Percentiles rank a stretch among this genome's conserved stretches.
These are phyloP conservation scores for Cetraspora pellucida DNA, from an alignment of 192 early-diverging fungal genomes.

Conservation along the genomic window DNA sequence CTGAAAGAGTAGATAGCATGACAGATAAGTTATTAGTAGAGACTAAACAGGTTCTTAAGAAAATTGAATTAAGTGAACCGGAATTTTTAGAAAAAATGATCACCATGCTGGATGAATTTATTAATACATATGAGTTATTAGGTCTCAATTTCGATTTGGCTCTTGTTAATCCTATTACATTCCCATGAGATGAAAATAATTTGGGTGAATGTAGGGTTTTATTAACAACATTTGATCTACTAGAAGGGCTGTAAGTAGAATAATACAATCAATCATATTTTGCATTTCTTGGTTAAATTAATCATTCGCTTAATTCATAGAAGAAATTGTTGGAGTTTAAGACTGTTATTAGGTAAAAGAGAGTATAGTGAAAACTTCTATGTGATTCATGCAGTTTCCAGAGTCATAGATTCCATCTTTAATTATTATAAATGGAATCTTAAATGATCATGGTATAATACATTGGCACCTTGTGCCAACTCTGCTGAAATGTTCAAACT, in stretches of 20 bases:
- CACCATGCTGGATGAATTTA: background rate
- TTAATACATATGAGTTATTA: background rate
- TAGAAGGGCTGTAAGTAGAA: background rate
- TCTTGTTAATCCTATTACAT: background rate
- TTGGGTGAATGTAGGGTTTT: background rate
- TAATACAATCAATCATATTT: background rate
- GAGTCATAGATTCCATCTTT: no score
- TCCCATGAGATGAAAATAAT: background rate
- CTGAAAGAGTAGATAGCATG: no score
- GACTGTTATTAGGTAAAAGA: background rate
- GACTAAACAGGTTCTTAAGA: background rate
- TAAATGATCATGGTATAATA: no score
- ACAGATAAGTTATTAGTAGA: background rate
- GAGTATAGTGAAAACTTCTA: no score
- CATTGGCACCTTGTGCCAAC: no score
- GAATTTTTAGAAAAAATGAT: background rate
- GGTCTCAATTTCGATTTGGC: background rate
- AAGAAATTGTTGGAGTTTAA: constrained; percentile 8
- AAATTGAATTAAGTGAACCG: background rate
- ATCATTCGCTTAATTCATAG: no score
- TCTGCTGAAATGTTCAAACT: no score
- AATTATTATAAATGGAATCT: no score
- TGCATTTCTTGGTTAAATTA: background rate
- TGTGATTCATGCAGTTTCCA: no score
- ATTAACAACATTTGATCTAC: background rate